These are phyloP conservation scores for Ceratocystis lukuohia DNA, from an alignment of 2,329 filamentous ascomycete genomes.

Conservation along the genomic window DNA sequence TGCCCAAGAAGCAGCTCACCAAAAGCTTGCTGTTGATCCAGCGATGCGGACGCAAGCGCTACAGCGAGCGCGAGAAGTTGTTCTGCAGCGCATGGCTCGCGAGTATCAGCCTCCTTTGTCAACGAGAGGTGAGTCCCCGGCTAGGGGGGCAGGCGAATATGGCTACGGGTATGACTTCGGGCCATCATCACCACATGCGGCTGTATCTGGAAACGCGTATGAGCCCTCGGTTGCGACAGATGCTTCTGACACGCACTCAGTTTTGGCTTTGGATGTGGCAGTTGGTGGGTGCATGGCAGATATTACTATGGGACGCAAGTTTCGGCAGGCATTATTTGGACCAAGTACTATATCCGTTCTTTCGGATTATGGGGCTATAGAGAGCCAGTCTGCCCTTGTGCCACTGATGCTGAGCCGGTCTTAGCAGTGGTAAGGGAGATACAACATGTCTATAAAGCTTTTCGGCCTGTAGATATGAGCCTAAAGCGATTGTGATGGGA, in stretches of 20 bases:
- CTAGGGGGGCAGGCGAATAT: not conserved
- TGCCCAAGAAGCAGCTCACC: conserved; percentile 44
- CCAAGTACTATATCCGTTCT: conserved; percentile 28
- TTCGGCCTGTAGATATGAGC: not conserved
- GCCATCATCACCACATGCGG: not conserved
- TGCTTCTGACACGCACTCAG: not conserved
- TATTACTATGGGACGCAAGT: conserved; percentile 28
- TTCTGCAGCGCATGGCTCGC: conserved; percentile 44
- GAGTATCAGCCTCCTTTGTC: conserved; percentile 28
- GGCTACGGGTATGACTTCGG: not conserved
- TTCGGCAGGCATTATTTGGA: conserved; percentile 34
- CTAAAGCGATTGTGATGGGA: too few relatives aligned
- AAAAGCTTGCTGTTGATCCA: conserved; percentile 43
- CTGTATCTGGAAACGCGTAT: not conserved
- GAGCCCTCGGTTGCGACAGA: not conserved
- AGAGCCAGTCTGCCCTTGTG: conserved; percentile 41
- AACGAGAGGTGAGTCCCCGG: not conserved
- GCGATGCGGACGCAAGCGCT: conserved; percentile 42
- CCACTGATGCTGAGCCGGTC: conserved; percentile 46
- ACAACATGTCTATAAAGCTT: not conserved
- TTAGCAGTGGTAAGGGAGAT: conserved; percentile 21
- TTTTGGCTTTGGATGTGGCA: not conserved
- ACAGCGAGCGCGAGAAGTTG: conserved; percentile 45
- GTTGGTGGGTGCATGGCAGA: conserved; percentile 15
- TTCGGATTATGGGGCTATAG: conserved; percentile 35